These are phyloP conservation scores for Leccinellum albellum DNA, from an alignment of 768 basidiomycete species.

Conservation along the genomic window DNA sequence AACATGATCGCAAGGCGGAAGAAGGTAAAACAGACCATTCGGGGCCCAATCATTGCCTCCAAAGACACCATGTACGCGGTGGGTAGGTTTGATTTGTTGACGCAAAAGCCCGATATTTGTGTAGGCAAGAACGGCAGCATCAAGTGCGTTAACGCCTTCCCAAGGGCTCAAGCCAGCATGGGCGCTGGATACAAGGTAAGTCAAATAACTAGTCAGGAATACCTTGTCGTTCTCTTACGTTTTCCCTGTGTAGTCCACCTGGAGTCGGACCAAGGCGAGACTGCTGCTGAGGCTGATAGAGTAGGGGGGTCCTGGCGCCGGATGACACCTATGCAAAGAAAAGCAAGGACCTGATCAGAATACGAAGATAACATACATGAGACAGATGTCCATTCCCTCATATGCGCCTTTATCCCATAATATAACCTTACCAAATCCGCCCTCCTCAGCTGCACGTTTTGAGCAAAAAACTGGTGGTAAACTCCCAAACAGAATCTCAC, in stretches of 20 bases:
- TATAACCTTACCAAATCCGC: slow-evolving; percentile 66
- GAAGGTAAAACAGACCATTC: slow-evolving; percentile 47
- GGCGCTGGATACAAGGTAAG: slow-evolving; percentile 42
- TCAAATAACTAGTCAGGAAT: background rate
- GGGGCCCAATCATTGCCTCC: slow-evolving; percentile 72
- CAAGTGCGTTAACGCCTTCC: slow-evolving; percentile 80
- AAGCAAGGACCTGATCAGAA: background rate
- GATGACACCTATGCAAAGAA: slow-evolving; percentile 60
- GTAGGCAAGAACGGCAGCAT: slow-evolving; percentile 85
- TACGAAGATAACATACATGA: slow-evolving; percentile 49
- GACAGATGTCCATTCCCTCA: slow-evolving; percentile 69
- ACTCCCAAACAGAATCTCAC: slow-evolving; percentile 33
- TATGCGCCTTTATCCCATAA: slow-evolving; percentile 71
- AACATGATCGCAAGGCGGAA: background rate
- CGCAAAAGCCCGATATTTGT: slow-evolving; percentile 74
- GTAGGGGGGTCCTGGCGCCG: slow-evolving; percentile 70
- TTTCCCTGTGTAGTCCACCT: slow-evolving; percentile 68
- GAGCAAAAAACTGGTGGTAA: background rate
- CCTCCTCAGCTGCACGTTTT: slow-evolving; percentile 61
- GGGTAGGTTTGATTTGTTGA: slow-evolving; percentile 75
- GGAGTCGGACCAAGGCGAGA: slow-evolving; percentile 57
- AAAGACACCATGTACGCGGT: slow-evolving; percentile 79
- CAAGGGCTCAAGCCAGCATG: slow-evolving; percentile 79
- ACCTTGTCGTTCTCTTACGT: slow-evolving; percentile 45
- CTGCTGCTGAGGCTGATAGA: slow-evolving; percentile 63